Evolutionary conservation across 257 asterid species (phyloP).

Genomic region (Capsicum pubescens): DNA sequence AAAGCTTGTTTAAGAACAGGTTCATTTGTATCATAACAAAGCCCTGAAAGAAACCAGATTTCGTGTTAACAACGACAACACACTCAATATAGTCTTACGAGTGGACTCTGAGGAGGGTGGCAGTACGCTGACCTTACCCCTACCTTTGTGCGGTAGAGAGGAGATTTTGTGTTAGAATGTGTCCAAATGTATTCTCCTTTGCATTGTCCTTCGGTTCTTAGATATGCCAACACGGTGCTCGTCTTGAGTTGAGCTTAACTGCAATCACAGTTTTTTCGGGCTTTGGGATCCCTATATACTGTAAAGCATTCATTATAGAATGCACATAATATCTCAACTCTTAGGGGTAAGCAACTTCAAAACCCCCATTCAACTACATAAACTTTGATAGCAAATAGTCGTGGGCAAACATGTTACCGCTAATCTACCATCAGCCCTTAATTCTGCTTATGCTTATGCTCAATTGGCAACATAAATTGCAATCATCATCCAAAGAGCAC

Average conservation of each 20-base stretch:
- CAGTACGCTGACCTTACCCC: background rate
- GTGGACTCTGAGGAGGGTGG: background rate
- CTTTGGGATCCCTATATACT: background rate
- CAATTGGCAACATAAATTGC: background rate
- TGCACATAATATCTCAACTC: background rate
- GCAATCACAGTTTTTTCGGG: background rate
- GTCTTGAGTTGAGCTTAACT: background rate
- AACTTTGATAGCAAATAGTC: background rate
- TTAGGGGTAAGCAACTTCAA: background rate
- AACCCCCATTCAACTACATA: background rate
- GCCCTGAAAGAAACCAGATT: constrained; percentile 52
- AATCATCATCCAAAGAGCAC: background rate
- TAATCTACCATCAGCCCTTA: background rate
- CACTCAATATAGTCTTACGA: background rate
- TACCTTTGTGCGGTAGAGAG: background rate
- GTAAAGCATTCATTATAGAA: background rate
- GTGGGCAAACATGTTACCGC: background rate
- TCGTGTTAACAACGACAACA: background rate
- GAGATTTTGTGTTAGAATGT: background rate
- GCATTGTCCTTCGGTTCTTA: background rate
- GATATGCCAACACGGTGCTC: background rate
- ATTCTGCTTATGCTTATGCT: background rate
- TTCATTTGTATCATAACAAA: constrained; percentile 82
- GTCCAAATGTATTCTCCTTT: background rate
- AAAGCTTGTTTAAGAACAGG: constrained; percentile 65